Conservation (phyloP, 768 basidiomycete species). For the Peribolospora baueri region DNA sequence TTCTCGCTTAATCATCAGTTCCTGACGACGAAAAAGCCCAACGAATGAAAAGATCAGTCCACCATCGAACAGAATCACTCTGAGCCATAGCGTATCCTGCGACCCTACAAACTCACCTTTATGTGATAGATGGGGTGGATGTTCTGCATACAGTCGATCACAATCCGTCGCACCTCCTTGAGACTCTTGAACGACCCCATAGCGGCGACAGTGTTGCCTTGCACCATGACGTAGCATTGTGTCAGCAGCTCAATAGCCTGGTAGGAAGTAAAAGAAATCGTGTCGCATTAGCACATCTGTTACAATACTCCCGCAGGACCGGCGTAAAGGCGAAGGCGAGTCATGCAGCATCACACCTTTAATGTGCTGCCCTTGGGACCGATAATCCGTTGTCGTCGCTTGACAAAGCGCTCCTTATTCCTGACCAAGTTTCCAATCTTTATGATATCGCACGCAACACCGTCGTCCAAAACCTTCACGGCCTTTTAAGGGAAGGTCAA, state of each 20-base stretch:
- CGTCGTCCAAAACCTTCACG: conserved; percentile 69
- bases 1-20: conserved; percentile 94
- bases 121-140: conserved; percentile 98
- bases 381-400: conserved; percentile 82
- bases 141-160: conserved; percentile 99
- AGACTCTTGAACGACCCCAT: conserved; percentile 91
- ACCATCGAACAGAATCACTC: background rate
- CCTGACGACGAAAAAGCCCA: conserved; percentile 27
- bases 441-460: conserved; percentile 82
- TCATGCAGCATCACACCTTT: conserved; percentile 36
- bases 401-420: conserved; percentile 92
- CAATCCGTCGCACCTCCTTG: conserved; percentile 84
- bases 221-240: conserved; percentile 87
- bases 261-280: background rate
- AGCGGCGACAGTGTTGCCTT: conserved; percentile 90
- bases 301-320: background rate
- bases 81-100: background rate
- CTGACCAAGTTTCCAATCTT: conserved; percentile 84
- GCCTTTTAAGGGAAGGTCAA: conserved; percentile 29
- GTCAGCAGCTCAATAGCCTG: conserved; percentile 94
- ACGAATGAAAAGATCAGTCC: conserved; percentile 3
- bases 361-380: conserved; percentile 92
- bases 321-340: background rate
- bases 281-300: background rate
- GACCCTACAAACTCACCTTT: conserved; percentile 34